Conservation (phyloP, 768 basidiomycete species). For the Amanita rubescens region DNA sequence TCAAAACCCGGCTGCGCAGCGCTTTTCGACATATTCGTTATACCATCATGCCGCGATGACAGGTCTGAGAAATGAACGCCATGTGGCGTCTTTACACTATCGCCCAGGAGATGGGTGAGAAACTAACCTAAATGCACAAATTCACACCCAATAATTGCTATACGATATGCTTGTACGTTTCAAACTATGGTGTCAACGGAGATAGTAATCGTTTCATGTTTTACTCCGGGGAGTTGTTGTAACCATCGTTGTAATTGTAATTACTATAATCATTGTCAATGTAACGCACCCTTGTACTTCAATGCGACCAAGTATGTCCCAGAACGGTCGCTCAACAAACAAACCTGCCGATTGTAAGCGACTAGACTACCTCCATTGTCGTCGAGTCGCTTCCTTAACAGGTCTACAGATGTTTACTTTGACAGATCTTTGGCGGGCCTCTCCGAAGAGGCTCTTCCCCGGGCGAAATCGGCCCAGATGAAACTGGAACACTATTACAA, state of each 20-base stretch:
- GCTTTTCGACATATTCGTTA: not conserved
- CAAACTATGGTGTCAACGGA: not conserved
- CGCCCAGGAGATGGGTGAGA: not conserved
- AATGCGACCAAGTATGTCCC: constrained; percentile 9
- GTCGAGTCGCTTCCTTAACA: constrained; percentile 18
- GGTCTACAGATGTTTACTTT: constrained; percentile 77
- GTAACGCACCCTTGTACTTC: constrained; percentile 10
- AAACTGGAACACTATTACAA: constrained; percentile 98
- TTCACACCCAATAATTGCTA: not conserved
- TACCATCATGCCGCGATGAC: not conserved
- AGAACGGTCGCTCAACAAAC: constrained; percentile 9
- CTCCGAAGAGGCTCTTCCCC: constrained; percentile 73
- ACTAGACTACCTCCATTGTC: too few species aligned
- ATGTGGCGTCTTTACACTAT: not conserved
- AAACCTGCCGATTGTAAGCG: constrained; percentile 29
- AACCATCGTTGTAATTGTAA: not conserved
- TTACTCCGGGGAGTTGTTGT: not conserved
- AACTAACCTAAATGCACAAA: not conserved
- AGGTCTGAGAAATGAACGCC: not conserved
- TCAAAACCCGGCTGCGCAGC: not conserved
- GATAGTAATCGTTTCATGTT: not conserved
- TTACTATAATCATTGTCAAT: not conserved
- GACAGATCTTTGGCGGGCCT: constrained; percentile 72
- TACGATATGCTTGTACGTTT: not conserved
- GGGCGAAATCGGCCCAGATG: constrained; percentile 86